Evolutionary conservation across 2,329 filamentous ascomycete genomes (phyloP), one percentile per base, ranked within the genome.

Genomic region (Trichoderma harzianum): DNA sequence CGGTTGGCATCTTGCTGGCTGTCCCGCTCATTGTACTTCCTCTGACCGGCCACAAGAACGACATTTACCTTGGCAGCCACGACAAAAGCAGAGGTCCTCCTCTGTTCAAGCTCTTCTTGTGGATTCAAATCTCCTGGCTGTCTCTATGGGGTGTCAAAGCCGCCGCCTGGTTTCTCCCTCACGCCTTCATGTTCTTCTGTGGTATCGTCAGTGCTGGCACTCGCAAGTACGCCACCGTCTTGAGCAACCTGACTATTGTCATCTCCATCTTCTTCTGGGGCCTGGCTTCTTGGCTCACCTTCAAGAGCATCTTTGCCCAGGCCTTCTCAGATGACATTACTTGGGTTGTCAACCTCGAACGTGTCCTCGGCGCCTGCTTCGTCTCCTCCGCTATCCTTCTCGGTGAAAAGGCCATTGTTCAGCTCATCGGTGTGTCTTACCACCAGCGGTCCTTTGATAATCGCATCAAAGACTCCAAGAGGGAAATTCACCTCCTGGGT

Each of bases 381-480:
- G 87, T 92, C 53, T 91, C 90, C 11, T 88, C 91, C 0, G 85
- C 91, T 64, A 87, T 95, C 21, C 90, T 93, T 73, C 86, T 95
- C 18, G 89, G 84, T n/a, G 93, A 96, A 81, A 94, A 93, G 81
- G 85, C 91, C 72, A 86, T 95, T 74, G 91, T 96, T 39, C 93
- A 95, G 81, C 85, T 95, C 73, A 94, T 96, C 79, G 93, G 92
- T 78, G 92, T 96, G 80, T 92, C 91, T 73, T 96, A 96, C 79
- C 93, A 96, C 80, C 91, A 93, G 77, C 90, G 93, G 75, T 94
- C 94, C 61, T 96, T 96, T 81, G 90, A 92, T 76, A 89, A 90
- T 74, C 86, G 90, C 66, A 98, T 99, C 85, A 93, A 93, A 80
- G 91, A 94, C 55, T 97, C 94, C 28, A 98, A 99, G 84, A 91